Percentiles rank a stretch among this genome's conserved stretches.
Evolutionary conservation across 768 basidiomycete species (phyloP).

Genomic region (Dentipellis sp.): DNA sequence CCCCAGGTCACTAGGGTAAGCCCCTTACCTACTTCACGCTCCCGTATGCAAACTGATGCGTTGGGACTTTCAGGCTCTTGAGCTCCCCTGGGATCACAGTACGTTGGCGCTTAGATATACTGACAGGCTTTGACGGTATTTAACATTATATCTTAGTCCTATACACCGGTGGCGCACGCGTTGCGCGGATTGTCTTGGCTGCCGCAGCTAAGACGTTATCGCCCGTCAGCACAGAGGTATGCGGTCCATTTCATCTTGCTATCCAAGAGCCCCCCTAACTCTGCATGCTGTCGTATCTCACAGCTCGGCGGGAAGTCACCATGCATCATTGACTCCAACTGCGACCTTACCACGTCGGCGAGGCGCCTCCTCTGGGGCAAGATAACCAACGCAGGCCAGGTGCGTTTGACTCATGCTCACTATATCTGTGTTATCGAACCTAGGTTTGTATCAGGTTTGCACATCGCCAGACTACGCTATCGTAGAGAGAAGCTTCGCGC

Average conservation of each 20-base stretch:
- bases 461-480: slow-evolving; percentile 48
- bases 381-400: slow-evolving; percentile 52
- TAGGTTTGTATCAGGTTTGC: slow-evolving; percentile 40
- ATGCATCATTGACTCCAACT: slow-evolving; percentile 58
- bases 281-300: not conserved
- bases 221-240: slow-evolving; percentile 47
- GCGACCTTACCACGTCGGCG: slow-evolving; percentile 55
- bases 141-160: slow-evolving; percentile 32
- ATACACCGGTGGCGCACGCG: slow-evolving; percentile 48
- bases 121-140: no score
- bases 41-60: not conserved
- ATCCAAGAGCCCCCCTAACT: not conserved
- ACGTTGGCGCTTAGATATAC: slow-evolving; percentile 15
- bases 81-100: slow-evolving; percentile 58
- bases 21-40: not conserved
- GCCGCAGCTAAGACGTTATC: slow-evolving; percentile 73
- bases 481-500: slow-evolving; percentile 38
- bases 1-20: slow-evolving; percentile 15
- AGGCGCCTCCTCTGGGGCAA: slow-evolving; percentile 74
- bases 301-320: slow-evolving; percentile 68
- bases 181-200: slow-evolving; percentile 54
- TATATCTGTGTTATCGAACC: not conserved
- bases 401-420: not conserved
- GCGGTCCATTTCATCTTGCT: not conserved
- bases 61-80: slow-evolving; percentile 24